Evolutionary conservation across 2,329 filamentous ascomycete genomes (phyloP).

Genomic region (Metarhizium robertsii): DNA sequence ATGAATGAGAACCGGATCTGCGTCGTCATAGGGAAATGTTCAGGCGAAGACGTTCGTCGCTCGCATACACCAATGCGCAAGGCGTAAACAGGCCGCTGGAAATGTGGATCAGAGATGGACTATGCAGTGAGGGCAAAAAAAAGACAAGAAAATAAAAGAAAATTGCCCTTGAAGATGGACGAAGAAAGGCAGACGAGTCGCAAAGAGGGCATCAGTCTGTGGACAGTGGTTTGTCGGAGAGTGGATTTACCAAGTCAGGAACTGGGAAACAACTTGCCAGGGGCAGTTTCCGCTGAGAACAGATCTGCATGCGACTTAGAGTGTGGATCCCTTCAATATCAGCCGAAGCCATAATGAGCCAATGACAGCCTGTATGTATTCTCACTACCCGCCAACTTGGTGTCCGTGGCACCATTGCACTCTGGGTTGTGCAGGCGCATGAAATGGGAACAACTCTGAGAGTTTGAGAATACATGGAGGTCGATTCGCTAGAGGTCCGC

Average conservation of each 20-base stretch:
- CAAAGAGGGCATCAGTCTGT: background rate
- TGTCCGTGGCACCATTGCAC: no score
- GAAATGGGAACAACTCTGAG: no score
- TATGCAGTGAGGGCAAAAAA: background rate
- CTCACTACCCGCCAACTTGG: no score
- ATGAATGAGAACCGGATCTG: slow-evolving; percentile 10
- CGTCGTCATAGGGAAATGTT: slow-evolving; percentile 2
- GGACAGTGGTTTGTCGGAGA: background rate
- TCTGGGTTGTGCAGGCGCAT: no score
- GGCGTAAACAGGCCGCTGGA: background rate
- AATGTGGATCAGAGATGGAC: background rate
- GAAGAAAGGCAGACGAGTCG: background rate
- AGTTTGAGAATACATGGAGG: no score
- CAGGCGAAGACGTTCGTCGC: background rate
- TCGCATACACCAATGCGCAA: background rate
- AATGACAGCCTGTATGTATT: background rate
- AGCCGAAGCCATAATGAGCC: background rate
- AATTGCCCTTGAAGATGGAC: background rate
- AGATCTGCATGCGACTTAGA: background rate
- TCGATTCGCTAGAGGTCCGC: no score
- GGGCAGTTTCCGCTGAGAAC: background rate
- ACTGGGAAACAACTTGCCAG: background rate
- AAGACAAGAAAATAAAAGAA: background rate
- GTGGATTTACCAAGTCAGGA: background rate
- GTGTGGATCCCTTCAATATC: background rate